Percentiles rank a stretch among this genome's conserved stretches.
Evolutionary conservation across 305 asterid genomes (phyloP).

Genomic region (Andrographis paniculata): DNA sequence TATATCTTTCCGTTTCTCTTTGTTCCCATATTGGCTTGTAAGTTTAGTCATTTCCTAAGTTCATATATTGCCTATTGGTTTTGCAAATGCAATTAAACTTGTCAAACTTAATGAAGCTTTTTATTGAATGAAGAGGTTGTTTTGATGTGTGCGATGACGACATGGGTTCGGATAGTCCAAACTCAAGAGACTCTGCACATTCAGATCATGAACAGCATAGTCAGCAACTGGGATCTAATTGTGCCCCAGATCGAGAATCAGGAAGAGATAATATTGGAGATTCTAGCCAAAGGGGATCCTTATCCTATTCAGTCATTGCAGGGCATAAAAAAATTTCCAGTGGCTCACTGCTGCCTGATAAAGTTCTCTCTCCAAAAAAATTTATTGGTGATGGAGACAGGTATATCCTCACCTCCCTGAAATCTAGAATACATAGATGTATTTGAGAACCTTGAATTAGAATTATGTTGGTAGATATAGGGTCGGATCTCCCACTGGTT

Average conservation of each 20-base stretch:
- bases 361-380: constrained; percentile 52
- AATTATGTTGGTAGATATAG: constrained; percentile 1
- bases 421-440: neutral
- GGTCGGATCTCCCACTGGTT: too few relatives aligned
- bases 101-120: constrained; percentile 1
- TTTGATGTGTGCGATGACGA: constrained; percentile 85
- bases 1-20: neutral
- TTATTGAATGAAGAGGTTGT: constrained; percentile 45
- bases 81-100: neutral
- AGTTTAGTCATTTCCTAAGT: neutral
- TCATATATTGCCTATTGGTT: neutral
- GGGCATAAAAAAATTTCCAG: constrained; percentile 46
- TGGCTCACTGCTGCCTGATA: constrained; percentile 57
- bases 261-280: constrained; percentile 37
- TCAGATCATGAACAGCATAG: constrained; percentile 39
- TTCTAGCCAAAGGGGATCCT: constrained; percentile 35
- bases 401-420: constrained; percentile 32
- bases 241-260: constrained; percentile 36
- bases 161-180: constrained; percentile 50
- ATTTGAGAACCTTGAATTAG: neutral
- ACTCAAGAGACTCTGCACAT: constrained; percentile 32
- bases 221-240: constrained; percentile 24
- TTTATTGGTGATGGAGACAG: constrained; percentile 60
- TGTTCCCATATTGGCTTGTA: neutral
- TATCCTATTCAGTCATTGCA: constrained; percentile 28